Evolutionary conservation across 2,329 filamentous ascomycete genomes (phyloP).

Genomic region (Trichoderma hamatum): DNA sequence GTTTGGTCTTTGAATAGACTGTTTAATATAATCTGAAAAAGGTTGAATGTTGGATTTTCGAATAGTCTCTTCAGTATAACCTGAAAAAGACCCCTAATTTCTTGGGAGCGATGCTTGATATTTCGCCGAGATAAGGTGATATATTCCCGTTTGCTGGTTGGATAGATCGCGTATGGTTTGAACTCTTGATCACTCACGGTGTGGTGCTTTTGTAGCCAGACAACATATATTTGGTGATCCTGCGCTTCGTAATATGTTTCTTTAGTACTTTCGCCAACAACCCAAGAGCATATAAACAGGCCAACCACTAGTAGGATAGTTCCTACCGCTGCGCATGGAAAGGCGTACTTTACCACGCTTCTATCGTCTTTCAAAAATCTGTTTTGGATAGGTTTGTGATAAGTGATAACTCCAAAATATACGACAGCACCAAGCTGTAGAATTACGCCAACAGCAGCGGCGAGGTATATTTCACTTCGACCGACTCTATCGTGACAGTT

Average conservation of each 20-base stretch:
- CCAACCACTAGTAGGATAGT: conserved; percentile 36
- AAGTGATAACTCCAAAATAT: neutral
- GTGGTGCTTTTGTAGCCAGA: conserved; percentile 37
- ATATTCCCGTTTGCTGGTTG: neutral
- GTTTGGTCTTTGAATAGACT: too few relatives aligned
- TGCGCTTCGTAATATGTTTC: conserved; percentile 31
- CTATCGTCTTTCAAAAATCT: neutral
- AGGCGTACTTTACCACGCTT: conserved; percentile 31
- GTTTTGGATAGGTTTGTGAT: neutral
- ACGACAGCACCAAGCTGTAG: conserved; percentile 2
- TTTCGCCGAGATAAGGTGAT: conserved; percentile 5
- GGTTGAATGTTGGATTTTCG: too few relatives aligned
- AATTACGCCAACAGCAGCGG: neutral
- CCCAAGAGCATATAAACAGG: conserved; percentile 37
- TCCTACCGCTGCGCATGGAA: conserved; percentile 34
- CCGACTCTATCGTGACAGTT: neutral
- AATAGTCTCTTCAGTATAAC: too few relatives aligned
- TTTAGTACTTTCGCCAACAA: conserved; percentile 38
- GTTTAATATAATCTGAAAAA: too few relatives aligned
- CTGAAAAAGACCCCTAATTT: too few relatives aligned
- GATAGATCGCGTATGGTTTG: neutral
- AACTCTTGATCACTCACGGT: conserved; percentile 4
- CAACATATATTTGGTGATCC: conserved; percentile 6
- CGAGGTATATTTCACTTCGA: neutral
- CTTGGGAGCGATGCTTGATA: neutral